Percentiles rank a stretch among this genome's conserved stretches.
These are phyloP conservation scores for Brassica balearica DNA, from an alignment of 441 rosid species.

Conservation along the genomic window DNA sequence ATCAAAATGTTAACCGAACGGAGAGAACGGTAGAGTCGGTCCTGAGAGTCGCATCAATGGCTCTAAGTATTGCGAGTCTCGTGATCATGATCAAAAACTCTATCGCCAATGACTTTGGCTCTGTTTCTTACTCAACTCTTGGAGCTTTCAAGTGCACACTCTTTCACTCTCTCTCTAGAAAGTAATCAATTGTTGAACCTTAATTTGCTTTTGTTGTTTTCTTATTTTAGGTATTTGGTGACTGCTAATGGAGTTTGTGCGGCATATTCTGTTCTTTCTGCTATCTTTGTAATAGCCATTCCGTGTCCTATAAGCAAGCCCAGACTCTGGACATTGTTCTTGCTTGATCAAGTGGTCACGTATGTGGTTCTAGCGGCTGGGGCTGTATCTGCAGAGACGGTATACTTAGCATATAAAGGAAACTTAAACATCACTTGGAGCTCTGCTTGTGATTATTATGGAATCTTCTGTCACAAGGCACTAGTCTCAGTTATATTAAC, in stretches of 20 bases:
- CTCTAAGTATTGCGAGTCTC: conserved; percentile 63
- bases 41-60: conserved; percentile 65
- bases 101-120: conserved; percentile 66
- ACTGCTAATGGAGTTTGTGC: conserved; percentile 88
- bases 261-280: conserved; percentile 76
- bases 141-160: conserved; percentile 70
- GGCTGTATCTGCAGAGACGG: conserved; percentile 60
- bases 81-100: conserved; percentile 75
- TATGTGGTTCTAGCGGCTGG: conserved; percentile 70
- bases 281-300: conserved; percentile 54
- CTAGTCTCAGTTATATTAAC: conserved; percentile 60
- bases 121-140: conserved; percentile 77
- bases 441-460: conserved; percentile 64
- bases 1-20: conserved; percentile 17
- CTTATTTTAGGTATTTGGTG: conserved; percentile 67
- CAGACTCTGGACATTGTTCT: conserved; percentile 76
- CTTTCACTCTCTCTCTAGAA: neutral
- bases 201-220: conserved; percentile 1
- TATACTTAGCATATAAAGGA: conserved; percentile 72
- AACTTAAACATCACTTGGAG: conserved; percentile 74
- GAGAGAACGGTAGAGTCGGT: conserved; percentile 45
- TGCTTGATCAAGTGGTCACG: conserved; percentile 78
- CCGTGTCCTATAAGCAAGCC: conserved; percentile 58
- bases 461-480: conserved; percentile 76
- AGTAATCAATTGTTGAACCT: conserved; percentile 4